A percentile compares a stretch with the other conserved stretches of the same genome.
Evolutionary conservation across 2,329 filamentous ascomycete genomes (phyloP).

Genomic region (Sporothrix phasma): DNA sequence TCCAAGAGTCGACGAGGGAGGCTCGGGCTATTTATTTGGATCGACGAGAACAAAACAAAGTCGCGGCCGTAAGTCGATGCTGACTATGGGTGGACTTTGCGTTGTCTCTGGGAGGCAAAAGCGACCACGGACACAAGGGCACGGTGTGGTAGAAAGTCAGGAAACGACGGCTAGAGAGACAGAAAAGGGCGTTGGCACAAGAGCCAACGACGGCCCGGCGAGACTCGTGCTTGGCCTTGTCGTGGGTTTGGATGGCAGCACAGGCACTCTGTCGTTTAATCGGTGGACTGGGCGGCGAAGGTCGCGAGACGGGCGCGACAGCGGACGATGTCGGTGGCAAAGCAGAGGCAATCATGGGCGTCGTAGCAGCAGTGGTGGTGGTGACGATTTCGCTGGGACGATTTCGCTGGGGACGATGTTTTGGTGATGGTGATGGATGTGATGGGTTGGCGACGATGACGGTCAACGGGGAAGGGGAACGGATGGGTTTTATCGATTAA

Average conservation of each 20-base stretch:
- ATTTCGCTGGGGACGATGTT: not conserved
- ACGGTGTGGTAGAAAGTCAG: not conserved
- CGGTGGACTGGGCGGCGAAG: slow-evolving; percentile 1
- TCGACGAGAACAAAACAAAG: not conserved
- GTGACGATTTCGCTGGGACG: too few relatives aligned
- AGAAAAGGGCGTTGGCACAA: not conserved
- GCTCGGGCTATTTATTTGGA: not conserved
- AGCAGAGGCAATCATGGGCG: not conserved
- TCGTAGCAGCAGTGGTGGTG: not conserved
- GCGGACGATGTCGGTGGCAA: not conserved
- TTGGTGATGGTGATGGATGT: not conserved
- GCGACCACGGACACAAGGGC: not conserved
- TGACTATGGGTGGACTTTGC: not conserved
- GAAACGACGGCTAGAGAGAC: not conserved
- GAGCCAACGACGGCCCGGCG: not conserved
- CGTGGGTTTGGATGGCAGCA: not conserved
- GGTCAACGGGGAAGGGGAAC: slow-evolving; percentile 18
- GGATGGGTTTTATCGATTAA: slow-evolving; percentile 16
- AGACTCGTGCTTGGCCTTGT: not conserved
- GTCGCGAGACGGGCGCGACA: not conserved
- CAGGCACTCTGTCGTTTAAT: not conserved
- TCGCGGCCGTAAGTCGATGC: not conserved
- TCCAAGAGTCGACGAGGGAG: slow-evolving; percentile 15
- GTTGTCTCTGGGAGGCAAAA: not conserved
- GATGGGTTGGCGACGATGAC: slow-evolving; percentile 5